Evolutionary conservation across 1,284 basidiomycete species (phyloP), one percentile per base, ranked within the genome.

Genomic region (Moesziomyces antarcticus): DNA sequence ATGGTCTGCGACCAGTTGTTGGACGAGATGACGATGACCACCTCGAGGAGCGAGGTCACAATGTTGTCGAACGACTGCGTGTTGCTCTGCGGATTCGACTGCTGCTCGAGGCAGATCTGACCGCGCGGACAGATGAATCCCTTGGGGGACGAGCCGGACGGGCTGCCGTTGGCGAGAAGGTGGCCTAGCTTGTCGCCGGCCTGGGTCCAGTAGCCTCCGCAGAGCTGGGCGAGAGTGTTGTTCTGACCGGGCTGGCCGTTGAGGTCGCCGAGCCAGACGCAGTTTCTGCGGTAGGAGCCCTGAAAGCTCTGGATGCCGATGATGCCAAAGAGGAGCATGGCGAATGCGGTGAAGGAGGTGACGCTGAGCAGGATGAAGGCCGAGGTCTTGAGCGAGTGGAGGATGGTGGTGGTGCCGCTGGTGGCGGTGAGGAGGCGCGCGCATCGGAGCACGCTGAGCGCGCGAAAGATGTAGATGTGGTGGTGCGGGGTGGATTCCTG

Each of bases 1-100:
- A 98, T 97, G 62, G 92, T 86, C 0, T 88, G 85, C 1, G 81
- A 82, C 84, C 84, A 85, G 18, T 78, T 81, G 67, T 85, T 85
- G 42, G 77, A 91, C 40, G 91, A 91, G 0, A 94, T 91, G 49
- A 97, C 88, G 59, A 98, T 89, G 45, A 96, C 86, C 40, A 97
- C 90, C 84, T 99, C 94, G 27, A 97, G 86, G 1, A 90, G 88
- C 0, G 94, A 88, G 61, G 88, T 88, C 76, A 93, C 92, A 44
- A 98, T 91, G 47, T 93, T 93, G 85, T 99, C 96, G 82, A 97
- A 99, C 78, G 91, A 93, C 81, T 92, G 88, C 0, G 92, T 86
- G 56, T 90, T 88, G 48, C 85, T 85, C 50, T 89, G 78, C 0
- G 93, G 93, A 82, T 95, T 97, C 0, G 85, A 50, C 21, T 50